A percentile compares a stretch with the other conserved stretches of the same genome.
These are phyloP conservation scores for Pseudozyma thailandica DNA, from an alignment of 1,284 basidiomycete genomes.

Conservation along the genomic window DNA sequence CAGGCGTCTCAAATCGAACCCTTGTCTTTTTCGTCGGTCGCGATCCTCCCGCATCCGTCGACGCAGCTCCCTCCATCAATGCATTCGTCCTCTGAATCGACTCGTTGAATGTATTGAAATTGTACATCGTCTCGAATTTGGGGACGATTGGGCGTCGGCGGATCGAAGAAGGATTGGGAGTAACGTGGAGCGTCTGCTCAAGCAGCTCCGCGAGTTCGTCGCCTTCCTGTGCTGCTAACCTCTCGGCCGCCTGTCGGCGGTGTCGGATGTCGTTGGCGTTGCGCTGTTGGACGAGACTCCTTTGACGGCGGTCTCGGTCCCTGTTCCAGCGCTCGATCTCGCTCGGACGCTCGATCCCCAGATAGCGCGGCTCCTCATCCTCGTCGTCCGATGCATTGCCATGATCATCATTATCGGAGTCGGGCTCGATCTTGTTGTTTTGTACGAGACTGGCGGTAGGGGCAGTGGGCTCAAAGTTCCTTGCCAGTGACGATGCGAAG, in stretches of 20 bases:
- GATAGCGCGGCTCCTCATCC: not conserved
- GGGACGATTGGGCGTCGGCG: not conserved
- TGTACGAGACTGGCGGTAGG: not conserved
- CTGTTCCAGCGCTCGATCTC: not conserved
- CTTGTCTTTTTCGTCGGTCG: not conserved
- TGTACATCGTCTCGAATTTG: not conserved
- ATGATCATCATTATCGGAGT: not conserved
- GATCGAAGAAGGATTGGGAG: not conserved
- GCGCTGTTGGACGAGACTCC: not conserved
- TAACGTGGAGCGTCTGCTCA: not conserved
- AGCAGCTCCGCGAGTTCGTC: not conserved
- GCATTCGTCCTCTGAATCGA: not conserved
- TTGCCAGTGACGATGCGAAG: not conserved
- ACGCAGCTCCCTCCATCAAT: not conserved
- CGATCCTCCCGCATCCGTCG: not conserved
- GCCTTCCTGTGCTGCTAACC: not conserved
- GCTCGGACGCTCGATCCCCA: not conserved
- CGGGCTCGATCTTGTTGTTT: not conserved
- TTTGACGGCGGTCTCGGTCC: not conserved
- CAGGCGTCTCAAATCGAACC: conserved; percentile 8
- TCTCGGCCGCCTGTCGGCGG: not conserved
- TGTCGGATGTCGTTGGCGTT: not conserved
- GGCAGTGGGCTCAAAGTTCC: not conserved
- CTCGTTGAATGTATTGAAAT: not conserved
- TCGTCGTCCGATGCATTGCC: no score